Conservation (phyloP, 2,329 filamentous ascomycete genomes). For the Scytalidium sp. region DNA sequence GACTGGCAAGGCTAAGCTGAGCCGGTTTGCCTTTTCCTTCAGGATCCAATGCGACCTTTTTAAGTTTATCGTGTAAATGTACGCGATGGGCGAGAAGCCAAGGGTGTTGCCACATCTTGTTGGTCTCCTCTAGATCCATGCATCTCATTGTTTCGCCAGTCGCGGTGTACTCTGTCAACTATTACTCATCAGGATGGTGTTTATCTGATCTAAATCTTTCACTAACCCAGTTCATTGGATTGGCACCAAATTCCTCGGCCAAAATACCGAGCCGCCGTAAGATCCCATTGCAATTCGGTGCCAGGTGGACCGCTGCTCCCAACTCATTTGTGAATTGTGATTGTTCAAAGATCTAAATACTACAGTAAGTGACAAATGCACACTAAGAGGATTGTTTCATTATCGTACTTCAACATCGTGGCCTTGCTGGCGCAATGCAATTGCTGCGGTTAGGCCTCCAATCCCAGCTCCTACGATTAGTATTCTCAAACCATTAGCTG, state of each 20-base stretch:
- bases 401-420: slow-evolving; percentile 15
- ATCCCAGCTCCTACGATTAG: slow-evolving; percentile 38
- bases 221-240: slow-evolving; percentile 10
- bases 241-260: slow-evolving; percentile 36
- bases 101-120: slow-evolving; percentile 46
- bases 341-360: slow-evolving; percentile 50
- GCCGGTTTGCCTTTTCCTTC: slow-evolving; percentile 32
- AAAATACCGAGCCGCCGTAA: slow-evolving; percentile 43
- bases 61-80: slow-evolving; percentile 49
- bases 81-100: slow-evolving; percentile 54
- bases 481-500: slow-evolving; percentile 14
- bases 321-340: slow-evolving; percentile 52
- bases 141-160: slow-evolving; percentile 23
- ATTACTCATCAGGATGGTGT: too few species aligned
- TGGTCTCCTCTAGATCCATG: slow-evolving; percentile 27
- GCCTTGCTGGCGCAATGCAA: slow-evolving; percentile 31
- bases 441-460: slow-evolving; percentile 49
- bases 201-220: slow-evolving; percentile 6
- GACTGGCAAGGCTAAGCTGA: slow-evolving; percentile 37
- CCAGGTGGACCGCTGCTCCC: slow-evolving; percentile 61
- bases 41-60: slow-evolving; percentile 38
- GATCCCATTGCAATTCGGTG: slow-evolving; percentile 58
- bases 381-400: too few species aligned
- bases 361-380: too few species aligned
- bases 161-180: slow-evolving; percentile 1